phyloP scores from a whole-genome alignment of 2,329 filamentous ascomycete species.

The Ascosphaera acerosa region DNA sequence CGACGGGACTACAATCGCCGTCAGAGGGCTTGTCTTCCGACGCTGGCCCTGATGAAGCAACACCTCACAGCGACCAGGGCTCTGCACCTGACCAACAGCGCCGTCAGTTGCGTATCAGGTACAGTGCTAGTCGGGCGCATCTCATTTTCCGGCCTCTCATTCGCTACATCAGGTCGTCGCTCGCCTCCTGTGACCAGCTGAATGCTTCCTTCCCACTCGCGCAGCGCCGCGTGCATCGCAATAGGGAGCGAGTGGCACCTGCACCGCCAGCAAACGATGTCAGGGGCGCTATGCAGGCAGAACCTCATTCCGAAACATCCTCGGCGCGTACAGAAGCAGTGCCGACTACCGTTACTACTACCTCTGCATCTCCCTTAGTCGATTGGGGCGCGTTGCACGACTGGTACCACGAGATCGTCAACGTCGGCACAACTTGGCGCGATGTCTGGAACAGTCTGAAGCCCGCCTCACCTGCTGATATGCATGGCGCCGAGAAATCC shows the following conservation, averaged over 20 bases:
- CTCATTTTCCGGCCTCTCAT: slow-evolving; percentile 51
- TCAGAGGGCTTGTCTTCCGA: not conserved
- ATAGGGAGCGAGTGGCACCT: too few species aligned
- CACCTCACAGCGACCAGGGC: not conserved
- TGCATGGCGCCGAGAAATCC: slow-evolving; percentile 4
- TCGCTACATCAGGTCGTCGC: slow-evolving; percentile 45
- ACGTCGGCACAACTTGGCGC: slow-evolving; percentile 42
- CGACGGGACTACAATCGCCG: too few species aligned
- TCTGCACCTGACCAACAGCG: not conserved
- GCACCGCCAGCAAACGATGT: too few species aligned
- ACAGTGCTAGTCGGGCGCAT: slow-evolving; percentile 17
- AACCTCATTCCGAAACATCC: too few species aligned
- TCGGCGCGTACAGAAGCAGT: too few species aligned
- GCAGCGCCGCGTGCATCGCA: slow-evolving; percentile 17
- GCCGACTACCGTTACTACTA: too few species aligned
- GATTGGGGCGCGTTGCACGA: slow-evolving; percentile 45
- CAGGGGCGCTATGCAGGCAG: too few species aligned
- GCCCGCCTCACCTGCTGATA: slow-evolving; percentile 11
- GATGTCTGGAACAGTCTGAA: slow-evolving; percentile 31
- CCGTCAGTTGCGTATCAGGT: slow-evolving; percentile 3
- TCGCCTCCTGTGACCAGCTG: slow-evolving; percentile 44
- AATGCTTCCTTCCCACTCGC: slow-evolving; percentile 47
- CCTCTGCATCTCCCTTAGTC: slow-evolving; percentile 38
- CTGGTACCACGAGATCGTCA: slow-evolving; percentile 49
- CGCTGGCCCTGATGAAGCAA: not conserved